Percentiles rank a stretch among this genome's conserved stretches.
Evolutionary conservation across 2,329 filamentous ascomycete species (phyloP).

Genomic region (Cercospora citrullina): DNA sequence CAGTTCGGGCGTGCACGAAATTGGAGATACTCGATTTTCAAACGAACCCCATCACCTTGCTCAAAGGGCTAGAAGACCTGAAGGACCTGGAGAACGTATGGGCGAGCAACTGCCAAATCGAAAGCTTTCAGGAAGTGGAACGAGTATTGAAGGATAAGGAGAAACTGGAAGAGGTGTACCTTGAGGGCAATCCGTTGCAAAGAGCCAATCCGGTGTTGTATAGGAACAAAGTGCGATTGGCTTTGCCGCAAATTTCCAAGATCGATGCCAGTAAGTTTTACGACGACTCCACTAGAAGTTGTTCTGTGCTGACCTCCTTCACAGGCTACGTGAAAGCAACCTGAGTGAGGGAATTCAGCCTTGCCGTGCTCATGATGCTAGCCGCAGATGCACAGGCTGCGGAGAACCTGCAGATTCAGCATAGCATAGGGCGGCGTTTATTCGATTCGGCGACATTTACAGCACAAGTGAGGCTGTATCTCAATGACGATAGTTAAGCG

Average conservation of each 20-base stretch:
- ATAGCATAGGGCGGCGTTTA: neutral
- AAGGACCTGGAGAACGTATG: constrained; percentile 82
- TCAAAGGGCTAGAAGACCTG: constrained; percentile 70
- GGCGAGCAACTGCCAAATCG: constrained; percentile 85
- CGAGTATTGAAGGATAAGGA: constrained; percentile 75
- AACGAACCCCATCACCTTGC: constrained; percentile 76
- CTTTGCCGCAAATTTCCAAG: constrained; percentile 83
- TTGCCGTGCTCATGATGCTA: neutral
- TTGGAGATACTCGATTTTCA: constrained; percentile 84
- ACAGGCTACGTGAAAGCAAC: constrained; percentile 31
- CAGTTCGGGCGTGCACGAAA: constrained; percentile 56
- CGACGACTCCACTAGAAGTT: too few species aligned
- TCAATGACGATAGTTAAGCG: neutral
- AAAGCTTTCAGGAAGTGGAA: constrained; percentile 80
- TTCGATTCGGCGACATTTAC: neutral
- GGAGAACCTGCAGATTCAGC: neutral
- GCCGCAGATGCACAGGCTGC: neutral
- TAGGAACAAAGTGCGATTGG: constrained; percentile 86
- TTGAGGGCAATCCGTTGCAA: constrained; percentile 92
- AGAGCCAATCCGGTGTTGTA: constrained; percentile 77
- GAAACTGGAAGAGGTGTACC: constrained; percentile 84
- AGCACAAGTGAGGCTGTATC: neutral
- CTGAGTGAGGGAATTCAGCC: neutral
- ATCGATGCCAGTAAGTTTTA: constrained; percentile 90
- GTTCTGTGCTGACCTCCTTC: constrained; percentile 10